Evolutionary conservation across 345 rosid species (phyloP), one percentile per base, ranked within the genome.

Genomic region (Pistacia atlantica): DNA sequence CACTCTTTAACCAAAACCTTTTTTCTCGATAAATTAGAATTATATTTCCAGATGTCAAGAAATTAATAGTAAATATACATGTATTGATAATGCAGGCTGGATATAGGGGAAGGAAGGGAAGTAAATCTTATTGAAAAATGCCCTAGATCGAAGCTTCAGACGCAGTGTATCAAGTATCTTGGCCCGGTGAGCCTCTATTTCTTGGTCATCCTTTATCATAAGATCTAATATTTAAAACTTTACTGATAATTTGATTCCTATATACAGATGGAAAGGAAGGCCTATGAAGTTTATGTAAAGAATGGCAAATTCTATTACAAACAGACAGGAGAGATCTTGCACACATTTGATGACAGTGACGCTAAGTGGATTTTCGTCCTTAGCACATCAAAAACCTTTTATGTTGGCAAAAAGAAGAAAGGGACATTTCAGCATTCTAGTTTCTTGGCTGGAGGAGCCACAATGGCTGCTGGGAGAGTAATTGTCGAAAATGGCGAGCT

Each of bases 311-410:
- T 96, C 77, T 75, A 83, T 37, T 91, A 81, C 88, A 88, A 84
- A 87, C 86, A 91, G 67, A 81, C 90, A 0, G 85, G 95, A 84
- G 84, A 89, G 80, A 73, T 87, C 75, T 91, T 96, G 70, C 80
- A 91, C 56, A 79, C 98, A 10, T 83, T 77, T 38, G 79, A 37
- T 28, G 90, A 74, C 22, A 52, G 67, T 42, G 89, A 88, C 55
- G 80, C 91, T 20, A 96, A 96, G 82, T 96, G 97, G 97, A 96
- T 96, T 16, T 96, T 96, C 78, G 98, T 94, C 65, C 96, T 94
- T 0, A 90, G 98, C 78, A 80, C 97, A 8, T 89, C 96, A 1
- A 92, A 85, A 84, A 79, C 82, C 46, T 83, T 94, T 65, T 94
- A 92, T 67, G 90, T 94, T n/a, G 91, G 94, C 65, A 78, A 88